Percentiles rank a stretch among this genome's conserved stretches.
Conservation (phyloP, 768 basidiomycete genomes). For the Omphalotus guepiniiformis region DNA sequence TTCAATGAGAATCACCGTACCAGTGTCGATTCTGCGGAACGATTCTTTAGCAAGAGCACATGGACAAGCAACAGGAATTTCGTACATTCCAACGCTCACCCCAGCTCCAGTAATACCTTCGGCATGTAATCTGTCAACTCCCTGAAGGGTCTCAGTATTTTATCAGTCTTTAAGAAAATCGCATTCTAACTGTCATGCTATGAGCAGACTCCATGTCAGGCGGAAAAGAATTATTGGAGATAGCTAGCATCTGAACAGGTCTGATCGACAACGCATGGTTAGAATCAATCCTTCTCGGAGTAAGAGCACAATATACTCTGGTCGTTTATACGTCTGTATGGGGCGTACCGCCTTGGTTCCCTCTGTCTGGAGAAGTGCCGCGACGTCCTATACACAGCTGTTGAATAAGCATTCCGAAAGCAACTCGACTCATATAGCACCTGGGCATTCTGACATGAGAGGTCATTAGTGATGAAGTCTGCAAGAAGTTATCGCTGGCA, state of each 20-base stretch:
- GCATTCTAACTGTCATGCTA: slow-evolving; percentile 42
- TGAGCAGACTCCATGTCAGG: slow-evolving; percentile 52
- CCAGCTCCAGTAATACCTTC: slow-evolving; percentile 58
- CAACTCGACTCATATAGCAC: slow-evolving; percentile 12
- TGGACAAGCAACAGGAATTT: not conserved
- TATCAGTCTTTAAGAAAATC: not conserved
- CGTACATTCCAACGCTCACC: slow-evolving; percentile 64
- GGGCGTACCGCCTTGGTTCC: slow-evolving; percentile 62
- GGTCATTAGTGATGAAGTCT: not conserved
- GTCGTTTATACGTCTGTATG: slow-evolving; percentile 37
- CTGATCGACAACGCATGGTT: slow-evolving; percentile 33
- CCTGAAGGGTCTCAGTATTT: slow-evolving; percentile 25
- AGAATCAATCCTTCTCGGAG: not conserved
- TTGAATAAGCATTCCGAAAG: not conserved
- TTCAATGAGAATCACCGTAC: not conserved
- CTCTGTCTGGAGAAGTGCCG: slow-evolving; percentile 36
- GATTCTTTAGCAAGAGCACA: not conserved
- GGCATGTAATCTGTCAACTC: slow-evolving; percentile 63
- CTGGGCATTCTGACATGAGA: slow-evolving; percentile 19
- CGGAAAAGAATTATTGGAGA: slow-evolving; percentile 37
- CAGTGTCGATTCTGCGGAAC: not conserved
- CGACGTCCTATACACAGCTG: slow-evolving; percentile 36
- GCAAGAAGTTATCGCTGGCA: slow-evolving; percentile 18
- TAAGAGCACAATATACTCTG: slow-evolving; percentile 28
- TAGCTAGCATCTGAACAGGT: slow-evolving; percentile 33